Percentiles rank a stretch among this genome's conserved stretches.
phyloP scores from a whole-genome alignment of 768 basidiomycete species.

The Sarcodon aspratus region DNA sequence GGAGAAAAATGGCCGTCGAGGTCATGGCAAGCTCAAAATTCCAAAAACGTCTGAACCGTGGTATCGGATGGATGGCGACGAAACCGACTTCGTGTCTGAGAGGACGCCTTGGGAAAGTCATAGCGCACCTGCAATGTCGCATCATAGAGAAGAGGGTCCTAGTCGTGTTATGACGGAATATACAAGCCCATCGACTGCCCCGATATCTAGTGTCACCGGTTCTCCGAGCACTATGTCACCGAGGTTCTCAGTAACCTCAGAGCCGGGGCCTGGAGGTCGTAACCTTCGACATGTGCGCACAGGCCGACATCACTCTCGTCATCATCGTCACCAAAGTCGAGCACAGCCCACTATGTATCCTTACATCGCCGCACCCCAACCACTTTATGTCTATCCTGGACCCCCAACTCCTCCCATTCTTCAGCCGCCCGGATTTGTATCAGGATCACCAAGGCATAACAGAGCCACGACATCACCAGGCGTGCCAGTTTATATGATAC shows the following conservation, averaged over 20 bases:
- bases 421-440: background rate
- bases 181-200: background rate
- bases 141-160: background rate
- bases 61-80: slow-evolving; percentile 12
- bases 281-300: background rate
- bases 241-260: background rate
- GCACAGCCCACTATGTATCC: background rate
- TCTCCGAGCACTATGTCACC: background rate
- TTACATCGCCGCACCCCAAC: background rate
- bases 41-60: slow-evolving; percentile 11
- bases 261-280: background rate
- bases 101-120: background rate
- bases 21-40: background rate
- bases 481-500: background rate
- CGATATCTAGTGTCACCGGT: background rate
- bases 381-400: background rate
- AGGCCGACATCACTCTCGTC: background rate
- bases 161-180: background rate
- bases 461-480: background rate
- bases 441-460: background rate
- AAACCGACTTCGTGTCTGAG: slow-evolving; percentile 13
- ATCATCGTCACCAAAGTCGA: background rate
- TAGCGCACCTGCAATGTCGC: background rate
- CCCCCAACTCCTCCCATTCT: background rate
- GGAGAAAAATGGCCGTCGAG: slow-evolving; percentile 11